These are phyloP conservation scores for Pythium pyrilobum DNA, from an alignment of 352 stramenopile species.

Conservation along the genomic window DNA sequence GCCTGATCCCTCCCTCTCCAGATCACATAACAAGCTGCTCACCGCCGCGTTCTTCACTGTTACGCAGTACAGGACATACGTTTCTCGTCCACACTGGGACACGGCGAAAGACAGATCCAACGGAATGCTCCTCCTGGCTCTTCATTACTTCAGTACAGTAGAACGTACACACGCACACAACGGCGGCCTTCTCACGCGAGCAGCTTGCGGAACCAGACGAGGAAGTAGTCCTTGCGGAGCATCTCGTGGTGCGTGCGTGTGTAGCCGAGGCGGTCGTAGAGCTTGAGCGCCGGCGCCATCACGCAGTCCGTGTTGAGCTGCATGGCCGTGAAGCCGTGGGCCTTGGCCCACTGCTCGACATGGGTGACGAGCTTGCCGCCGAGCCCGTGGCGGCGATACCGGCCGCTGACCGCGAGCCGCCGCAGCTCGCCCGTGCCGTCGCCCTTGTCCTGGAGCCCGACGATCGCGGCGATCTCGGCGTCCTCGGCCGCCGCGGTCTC, in stretches of 20 bases:
- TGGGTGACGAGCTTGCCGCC: constrained; percentile 24
- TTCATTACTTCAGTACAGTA: too few relatives aligned
- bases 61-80: too few relatives aligned
- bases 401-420: constrained; percentile 32
- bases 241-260: background rate
- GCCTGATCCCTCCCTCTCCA: too few relatives aligned
- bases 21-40: too few relatives aligned
- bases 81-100: too few relatives aligned
- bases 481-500: background rate
- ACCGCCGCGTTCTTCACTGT: too few relatives aligned
- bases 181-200: background rate
- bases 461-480: constrained; percentile 17
- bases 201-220: too few relatives aligned
- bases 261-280: constrained; percentile 15
- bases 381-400: constrained; percentile 31
- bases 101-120: too few relatives aligned
- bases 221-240: background rate
- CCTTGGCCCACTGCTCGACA: constrained; percentile 11
- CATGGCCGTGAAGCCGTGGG: constrained; percentile 12
- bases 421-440: constrained; percentile 24
- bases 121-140: too few relatives aligned
- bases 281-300: constrained; percentile 23
- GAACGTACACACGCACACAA: too few relatives aligned
- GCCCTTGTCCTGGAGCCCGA: constrained; percentile 19
- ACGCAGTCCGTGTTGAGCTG: constrained; percentile 27